These are phyloP conservation scores for Hypoxylon sp. DNA, from an alignment of 2,329 filamentous ascomycete species.

Conservation along the genomic window DNA sequence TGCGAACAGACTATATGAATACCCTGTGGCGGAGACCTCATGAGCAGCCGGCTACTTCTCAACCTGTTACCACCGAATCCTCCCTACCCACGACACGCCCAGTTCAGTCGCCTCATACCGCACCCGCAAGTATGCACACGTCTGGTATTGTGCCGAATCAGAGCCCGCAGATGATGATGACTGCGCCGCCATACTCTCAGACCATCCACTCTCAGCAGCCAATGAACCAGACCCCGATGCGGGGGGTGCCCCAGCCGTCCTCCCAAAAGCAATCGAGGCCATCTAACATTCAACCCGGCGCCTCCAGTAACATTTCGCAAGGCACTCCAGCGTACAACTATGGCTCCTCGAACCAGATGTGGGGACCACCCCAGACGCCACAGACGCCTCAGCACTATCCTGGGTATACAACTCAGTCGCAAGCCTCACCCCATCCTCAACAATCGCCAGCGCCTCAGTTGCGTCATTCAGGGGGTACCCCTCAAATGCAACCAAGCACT, in stretches of 20 bases:
- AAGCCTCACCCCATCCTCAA: conserved; percentile 65
- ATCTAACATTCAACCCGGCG: conserved; percentile 71
- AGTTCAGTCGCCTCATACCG: conserved; percentile 71
- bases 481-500: conserved; percentile 68
- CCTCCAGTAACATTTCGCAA: conserved; percentile 67
- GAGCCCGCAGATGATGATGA: conserved; percentile 77
- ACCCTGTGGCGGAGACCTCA: conserved; percentile 87
- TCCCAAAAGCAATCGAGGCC: conserved; percentile 77
- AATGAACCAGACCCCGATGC: conserved; percentile 79
- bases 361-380: conserved; percentile 72
- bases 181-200: conserved; percentile 76
- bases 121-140: conserved; percentile 69
- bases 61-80: conserved; percentile 63
- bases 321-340: conserved; percentile 74
- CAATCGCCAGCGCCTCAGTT: conserved; percentile 72
- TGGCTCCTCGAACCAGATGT: conserved; percentile 72
- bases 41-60: conserved; percentile 75
- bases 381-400: conserved; percentile 73
- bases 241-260: conserved; percentile 75
- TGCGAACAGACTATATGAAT: conserved; percentile 84
- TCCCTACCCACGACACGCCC: conserved; percentile 66
- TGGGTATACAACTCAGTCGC: conserved; percentile 68
- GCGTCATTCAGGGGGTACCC: conserved; percentile 68
- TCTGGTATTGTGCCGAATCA: conserved; percentile 73
- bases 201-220: conserved; percentile 79